Evolutionary conservation across 208 protist species (phyloP), one percentile per base, ranked within the genome.

Genomic region (Phytomonas sp.): DNA sequence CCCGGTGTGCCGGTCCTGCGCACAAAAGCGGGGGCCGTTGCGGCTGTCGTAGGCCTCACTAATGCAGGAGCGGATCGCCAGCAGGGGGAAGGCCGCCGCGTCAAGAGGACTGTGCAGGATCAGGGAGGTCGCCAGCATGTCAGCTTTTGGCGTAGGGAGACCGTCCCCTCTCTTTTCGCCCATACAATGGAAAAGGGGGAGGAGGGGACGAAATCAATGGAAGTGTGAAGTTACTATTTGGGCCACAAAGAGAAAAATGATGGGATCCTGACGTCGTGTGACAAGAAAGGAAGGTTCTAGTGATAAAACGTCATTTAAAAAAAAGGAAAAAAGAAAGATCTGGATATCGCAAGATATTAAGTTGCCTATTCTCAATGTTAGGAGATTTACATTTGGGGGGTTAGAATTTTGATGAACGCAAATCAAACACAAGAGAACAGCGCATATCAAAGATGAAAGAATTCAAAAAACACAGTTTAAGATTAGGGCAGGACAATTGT

Each of bases 21-120:
- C 88, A 69, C 80, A 83, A 66, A 88, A 94, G 30, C 88, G 86
- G 4, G 88, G 82, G 0, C 88, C 88, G 70, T 94, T 94, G 23
- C 61, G 62, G 75, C 88, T 94, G 34, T 90, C 85, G 37, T 77
- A 72, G 0, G 82, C 83, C 71, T 94, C 86, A 63, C 88, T 94
- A 34, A 89, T 71, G 69, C 88, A 94, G 68, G 69, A 83, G 12
- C 81, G 84, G 2, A 94, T 68, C 23, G 66, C 82, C 31, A 91
- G 75, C 60, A 91, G 74, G 8, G 88, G 88, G 64, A 94, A 94
- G n/a, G 89, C 70, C 16, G 83, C 81, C 31, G 73, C 49, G 29
- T 87, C 82, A 29, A 84, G 71, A 19, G 70, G 72, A 30, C 70
- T 77, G 32, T 77, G 73, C 6, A 76, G 74, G 12, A 75, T 64